Percentiles rank a stretch among this genome's conserved stretches.
phyloP scores from a whole-genome alignment of 2,329 filamentous ascomycete genomes.

The Hypoxylon sp. region DNA sequence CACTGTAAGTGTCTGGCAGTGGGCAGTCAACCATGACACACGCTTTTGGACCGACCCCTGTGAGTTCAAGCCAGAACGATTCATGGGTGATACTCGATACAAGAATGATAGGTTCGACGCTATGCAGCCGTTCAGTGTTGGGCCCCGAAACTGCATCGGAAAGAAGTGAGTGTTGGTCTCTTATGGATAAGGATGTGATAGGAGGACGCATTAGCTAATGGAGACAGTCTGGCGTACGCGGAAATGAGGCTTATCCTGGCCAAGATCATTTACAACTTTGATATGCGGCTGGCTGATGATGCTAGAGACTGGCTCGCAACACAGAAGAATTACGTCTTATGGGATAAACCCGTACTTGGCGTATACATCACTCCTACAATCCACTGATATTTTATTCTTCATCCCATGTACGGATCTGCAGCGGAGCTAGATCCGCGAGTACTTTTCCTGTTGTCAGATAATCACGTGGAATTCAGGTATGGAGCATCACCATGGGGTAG shows the following conservation, averaged over 20 bases:
- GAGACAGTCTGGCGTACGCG: slow-evolving; percentile 15
- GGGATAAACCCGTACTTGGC: slow-evolving; percentile 20
- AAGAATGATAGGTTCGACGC: slow-evolving; percentile 14
- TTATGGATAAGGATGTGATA: not conserved
- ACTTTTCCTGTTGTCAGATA: too few species aligned
- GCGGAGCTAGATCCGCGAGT: too few species aligned
- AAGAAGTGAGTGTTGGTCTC: slow-evolving; percentile 9
- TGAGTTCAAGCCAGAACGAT: slow-evolving; percentile 24
- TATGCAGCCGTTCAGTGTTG: slow-evolving; percentile 19
- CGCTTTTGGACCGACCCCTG: slow-evolving; percentile 17
- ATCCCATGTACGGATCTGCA: not conserved
- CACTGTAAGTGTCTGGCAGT: slow-evolving; percentile 16
- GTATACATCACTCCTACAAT: not conserved
- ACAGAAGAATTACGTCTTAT: slow-evolving; percentile 22
- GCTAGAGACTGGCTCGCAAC: slow-evolving; percentile 9
- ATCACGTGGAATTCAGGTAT: too few species aligned
- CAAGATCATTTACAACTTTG: slow-evolving; percentile 20
- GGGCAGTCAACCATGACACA: slow-evolving; percentile 10
- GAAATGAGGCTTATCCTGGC: slow-evolving; percentile 27
- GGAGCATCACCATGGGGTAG: too few species aligned
- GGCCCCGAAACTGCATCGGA: slow-evolving; percentile 22
- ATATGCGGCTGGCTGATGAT: slow-evolving; percentile 8
- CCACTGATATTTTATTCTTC: not conserved
- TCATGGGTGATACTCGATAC: slow-evolving; percentile 6
- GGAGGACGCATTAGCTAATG: not conserved